phyloP scores from a whole-genome alignment of 2,329 filamentous ascomycete genomes.

The Didymella segeticola region DNA sequence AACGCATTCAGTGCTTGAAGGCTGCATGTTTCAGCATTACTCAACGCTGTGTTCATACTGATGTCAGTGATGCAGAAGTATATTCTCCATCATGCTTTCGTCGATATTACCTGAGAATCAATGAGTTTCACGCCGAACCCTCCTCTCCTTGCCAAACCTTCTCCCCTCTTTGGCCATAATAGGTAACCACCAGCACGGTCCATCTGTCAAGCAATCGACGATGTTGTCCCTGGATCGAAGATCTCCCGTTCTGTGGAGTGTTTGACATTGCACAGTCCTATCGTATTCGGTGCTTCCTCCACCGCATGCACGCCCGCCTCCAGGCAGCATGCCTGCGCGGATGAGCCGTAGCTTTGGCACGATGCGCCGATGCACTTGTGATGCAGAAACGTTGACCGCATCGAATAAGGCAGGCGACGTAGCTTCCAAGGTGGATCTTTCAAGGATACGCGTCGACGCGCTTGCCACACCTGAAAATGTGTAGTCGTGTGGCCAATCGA shows the following conservation, averaged over 20 bases:
- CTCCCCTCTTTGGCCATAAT: conserved; percentile 2
- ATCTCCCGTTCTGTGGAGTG: conserved; percentile 10
- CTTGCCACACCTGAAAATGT: not conserved
- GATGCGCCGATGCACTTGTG: conserved; percentile 5
- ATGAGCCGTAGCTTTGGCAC: conserved; percentile 1
- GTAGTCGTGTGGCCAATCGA: not conserved
- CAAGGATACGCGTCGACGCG: not conserved
- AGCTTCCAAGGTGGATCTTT: not conserved
- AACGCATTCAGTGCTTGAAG: not conserved
- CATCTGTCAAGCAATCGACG: conserved; percentile 6
- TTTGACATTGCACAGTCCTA: conserved; percentile 11
- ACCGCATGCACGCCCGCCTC: conserved; percentile 5
- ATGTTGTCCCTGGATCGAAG: conserved; percentile 11
- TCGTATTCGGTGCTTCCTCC: conserved; percentile 1
- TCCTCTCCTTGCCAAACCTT: conserved; percentile 4
- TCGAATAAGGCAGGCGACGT: not conserved
- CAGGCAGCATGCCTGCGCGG: not conserved
- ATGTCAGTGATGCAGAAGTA: conserved; percentile 1
- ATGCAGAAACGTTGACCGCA: conserved; percentile 7
- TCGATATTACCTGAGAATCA: not conserved
- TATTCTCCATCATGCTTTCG: conserved; percentile 3
- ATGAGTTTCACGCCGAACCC: not conserved
- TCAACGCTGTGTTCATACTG: not conserved
- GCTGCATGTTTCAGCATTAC: not conserved
- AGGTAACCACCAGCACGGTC: not conserved